phyloP scores from a whole-genome alignment of 768 basidiomycete genomes.

The Tulasnella calospora region DNA sequence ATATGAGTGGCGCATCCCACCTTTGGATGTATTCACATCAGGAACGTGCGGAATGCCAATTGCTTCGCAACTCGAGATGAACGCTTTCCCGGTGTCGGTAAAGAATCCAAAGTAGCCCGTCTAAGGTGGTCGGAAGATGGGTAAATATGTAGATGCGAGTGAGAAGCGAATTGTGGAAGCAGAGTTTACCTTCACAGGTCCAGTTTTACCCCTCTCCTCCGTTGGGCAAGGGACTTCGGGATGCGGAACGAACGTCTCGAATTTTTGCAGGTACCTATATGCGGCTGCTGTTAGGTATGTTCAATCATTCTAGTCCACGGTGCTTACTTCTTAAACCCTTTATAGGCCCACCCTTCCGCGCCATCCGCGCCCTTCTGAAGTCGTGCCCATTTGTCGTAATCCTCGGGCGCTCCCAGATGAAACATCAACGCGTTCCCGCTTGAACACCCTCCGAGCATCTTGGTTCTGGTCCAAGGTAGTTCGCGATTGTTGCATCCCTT shows the following conservation, averaged over 20 bases:
- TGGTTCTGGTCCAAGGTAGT: constrained; percentile 50
- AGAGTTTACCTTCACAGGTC: constrained; percentile 20
- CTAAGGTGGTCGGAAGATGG: neutral
- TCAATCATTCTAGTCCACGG: neutral
- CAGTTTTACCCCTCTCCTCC: constrained; percentile 16
- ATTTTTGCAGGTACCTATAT: constrained; percentile 23
- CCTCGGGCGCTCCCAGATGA: constrained; percentile 27
- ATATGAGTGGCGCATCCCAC: neutral
- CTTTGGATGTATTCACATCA: neutral
- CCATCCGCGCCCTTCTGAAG: constrained; percentile 16
- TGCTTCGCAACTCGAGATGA: neutral
- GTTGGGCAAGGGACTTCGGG: constrained; percentile 22
- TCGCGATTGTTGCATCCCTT: constrained; percentile 18
- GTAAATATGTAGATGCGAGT: neutral
- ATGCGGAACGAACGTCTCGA: constrained; percentile 28
- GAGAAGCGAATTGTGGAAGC: too few relatives aligned
- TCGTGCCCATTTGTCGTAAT: constrained; percentile 31
- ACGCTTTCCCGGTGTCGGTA: constrained; percentile 5
- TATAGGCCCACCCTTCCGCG: constrained; percentile 27
- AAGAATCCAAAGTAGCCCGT: constrained; percentile 26
- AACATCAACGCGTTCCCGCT: constrained; percentile 59
- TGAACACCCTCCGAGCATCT: constrained; percentile 68
- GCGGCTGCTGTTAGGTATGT: neutral
- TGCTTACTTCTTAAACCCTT: constrained; percentile 24
- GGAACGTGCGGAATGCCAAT: neutral